A percentile compares a stretch with the other conserved stretches of the same genome.
Evolutionary conservation across 345 rosid species (phyloP).

Genomic region (Dovyalis caffra): DNA sequence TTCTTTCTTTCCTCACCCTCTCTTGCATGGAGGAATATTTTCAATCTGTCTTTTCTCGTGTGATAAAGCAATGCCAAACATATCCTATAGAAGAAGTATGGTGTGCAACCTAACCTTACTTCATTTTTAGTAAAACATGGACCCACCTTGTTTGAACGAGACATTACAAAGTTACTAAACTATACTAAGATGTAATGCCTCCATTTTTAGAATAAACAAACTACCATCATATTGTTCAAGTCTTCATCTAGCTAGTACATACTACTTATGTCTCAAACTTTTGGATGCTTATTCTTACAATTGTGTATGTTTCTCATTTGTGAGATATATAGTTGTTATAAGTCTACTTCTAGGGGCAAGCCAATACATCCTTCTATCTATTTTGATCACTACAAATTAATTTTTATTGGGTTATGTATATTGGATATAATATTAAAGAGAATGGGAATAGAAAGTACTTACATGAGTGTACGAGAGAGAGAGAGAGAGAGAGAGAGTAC

Average conservation of each 20-base stretch:
- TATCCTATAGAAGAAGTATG: neutral
- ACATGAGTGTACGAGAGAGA: too few species aligned
- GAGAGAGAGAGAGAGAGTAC: too few species aligned
- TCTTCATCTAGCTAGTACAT: neutral
- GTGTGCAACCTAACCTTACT: neutral
- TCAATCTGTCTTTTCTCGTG: constrained; percentile 15
- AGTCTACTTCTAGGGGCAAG: constrained; percentile 6
- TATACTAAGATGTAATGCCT: neutral
- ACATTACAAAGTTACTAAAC: neutral
- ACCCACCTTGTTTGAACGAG: neutral
- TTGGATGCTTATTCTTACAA: neutral
- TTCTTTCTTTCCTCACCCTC: neutral
- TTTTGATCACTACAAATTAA: too few species aligned
- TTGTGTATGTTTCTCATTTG: neutral
- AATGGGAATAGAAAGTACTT: too few species aligned
- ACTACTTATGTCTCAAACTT: neutral
- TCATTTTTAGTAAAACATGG: neutral
- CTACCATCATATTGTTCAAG: neutral
- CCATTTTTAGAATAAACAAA: neutral
- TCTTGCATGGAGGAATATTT: constrained; percentile 25
- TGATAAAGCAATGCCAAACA: constrained; percentile 1
- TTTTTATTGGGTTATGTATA: too few species aligned
- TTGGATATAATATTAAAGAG: too few species aligned
- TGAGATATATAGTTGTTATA: neutral
- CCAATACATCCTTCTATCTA: neutral